A percentile compares a stretch with the other conserved stretches of the same genome.
Evolutionary conservation across 2,329 filamentous ascomycete species (phyloP).

Genomic region (Thelonectria blattea): DNA sequence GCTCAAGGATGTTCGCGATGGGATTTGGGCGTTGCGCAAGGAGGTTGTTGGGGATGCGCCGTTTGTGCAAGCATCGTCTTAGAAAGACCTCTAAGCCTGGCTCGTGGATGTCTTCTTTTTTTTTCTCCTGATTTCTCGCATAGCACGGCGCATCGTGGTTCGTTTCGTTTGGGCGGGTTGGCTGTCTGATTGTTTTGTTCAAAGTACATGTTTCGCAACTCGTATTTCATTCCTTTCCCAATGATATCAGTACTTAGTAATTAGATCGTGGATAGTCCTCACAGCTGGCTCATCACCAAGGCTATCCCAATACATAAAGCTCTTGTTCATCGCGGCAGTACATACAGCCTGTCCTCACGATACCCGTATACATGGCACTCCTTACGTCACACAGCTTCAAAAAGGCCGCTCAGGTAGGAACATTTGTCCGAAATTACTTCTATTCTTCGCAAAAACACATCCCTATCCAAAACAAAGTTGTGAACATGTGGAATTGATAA

Average conservation of each 20-base stretch:
- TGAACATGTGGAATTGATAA: conserved; percentile 27
- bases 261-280: not conserved
- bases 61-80: conserved; percentile 18
- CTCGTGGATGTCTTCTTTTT: not conserved
- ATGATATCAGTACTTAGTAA: not conserved
- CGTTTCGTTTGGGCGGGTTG: not conserved
- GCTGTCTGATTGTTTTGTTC: not conserved
- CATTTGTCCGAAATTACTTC: conserved; percentile 25
- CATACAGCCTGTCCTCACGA: not conserved
- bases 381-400: no score
- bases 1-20: conserved; percentile 43
- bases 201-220: not conserved
- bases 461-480: conserved; percentile 33
- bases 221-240: not conserved
- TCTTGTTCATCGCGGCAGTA: not conserved
- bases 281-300: not conserved
- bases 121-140: conserved; percentile 18
- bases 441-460: conserved; percentile 28
- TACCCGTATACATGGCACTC: no score
- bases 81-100: conserved; percentile 25
- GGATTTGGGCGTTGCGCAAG: conserved; percentile 42
- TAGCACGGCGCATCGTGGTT: conserved; percentile 35
- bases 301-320: not conserved
- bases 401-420: no score
- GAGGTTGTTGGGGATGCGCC: conserved; percentile 18